Evolutionary conservation across 129 eudicot genomes (phyloP), one percentile per base, ranked within the genome.

Genomic region (Calendula officinalis): DNA sequence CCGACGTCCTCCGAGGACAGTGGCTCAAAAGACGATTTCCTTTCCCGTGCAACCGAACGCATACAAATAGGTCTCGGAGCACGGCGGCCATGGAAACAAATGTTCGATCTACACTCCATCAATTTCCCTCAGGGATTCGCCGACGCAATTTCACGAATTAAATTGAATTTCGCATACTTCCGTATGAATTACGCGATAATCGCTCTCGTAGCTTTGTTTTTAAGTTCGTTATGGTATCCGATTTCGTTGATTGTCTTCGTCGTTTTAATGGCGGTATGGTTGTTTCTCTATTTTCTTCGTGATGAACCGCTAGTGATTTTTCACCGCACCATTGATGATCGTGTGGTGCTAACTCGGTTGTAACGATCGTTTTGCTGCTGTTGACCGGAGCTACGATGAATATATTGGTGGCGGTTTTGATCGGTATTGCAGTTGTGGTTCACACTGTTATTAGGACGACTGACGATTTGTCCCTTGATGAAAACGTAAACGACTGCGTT

Each of bases 171-270:
- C 53, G 67, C 34, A 32, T 89, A 83, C 88, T 89, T 89, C 46
- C 70, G 61, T 10, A 77, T 71, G 83, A 89, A 89, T 67, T 85
- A 85, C 75, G 88, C 79, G 1, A 60, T 89, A 6, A 17, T 85
- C 46, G 49, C 77, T 37, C 80, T 89, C 34, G 5, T 51, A 5
- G 46, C 83, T 38, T 38, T 85, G 61, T 85, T 83, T 69, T 62
- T 85, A 4, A 75, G 90, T 79, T 77, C 83, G 59, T 6, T 89
- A 14, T 85, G 77, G 77, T 79, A 89, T 60, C 97, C 90, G 45
- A 62, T 83, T 64, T 89, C 97, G 17, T 69, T 83, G 69, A 70
- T 89, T 61, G 87, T 76, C n/a, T 78, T 83, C 64, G 6, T 77
- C 12, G 80, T 64, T 0, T 3, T 70, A 64, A 78, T 81, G 82